Conservation (phyloP, 805 yeast genomes). For the Saccharomycopsis javanensis region DNA sequence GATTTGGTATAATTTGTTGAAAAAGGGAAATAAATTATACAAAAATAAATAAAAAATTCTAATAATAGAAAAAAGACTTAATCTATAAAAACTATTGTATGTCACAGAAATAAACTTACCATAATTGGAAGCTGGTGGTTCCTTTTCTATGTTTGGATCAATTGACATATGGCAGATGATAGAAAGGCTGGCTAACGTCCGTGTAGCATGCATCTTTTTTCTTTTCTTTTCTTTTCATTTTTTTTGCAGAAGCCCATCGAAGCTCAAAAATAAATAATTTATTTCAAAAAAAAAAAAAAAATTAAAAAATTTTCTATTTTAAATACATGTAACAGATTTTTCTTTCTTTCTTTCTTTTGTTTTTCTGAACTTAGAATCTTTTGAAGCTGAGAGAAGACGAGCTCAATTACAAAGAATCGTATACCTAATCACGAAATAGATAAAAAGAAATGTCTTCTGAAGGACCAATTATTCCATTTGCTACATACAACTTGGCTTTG, state of each 20-base stretch:
- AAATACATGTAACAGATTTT: no score
- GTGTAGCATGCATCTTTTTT: background rate
- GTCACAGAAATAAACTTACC: no score
- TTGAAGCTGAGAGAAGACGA: background rate
- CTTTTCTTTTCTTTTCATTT: slow-evolving; percentile 4
- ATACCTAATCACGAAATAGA: background rate
- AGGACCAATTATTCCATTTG: slow-evolving; percentile 59
- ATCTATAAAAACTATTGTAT: no score
- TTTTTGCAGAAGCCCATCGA: background rate
- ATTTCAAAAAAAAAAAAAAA: background rate
- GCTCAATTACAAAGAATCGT: background rate
- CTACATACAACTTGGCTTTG: slow-evolving; percentile 77
- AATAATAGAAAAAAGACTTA: no score
- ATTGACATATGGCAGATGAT: background rate
- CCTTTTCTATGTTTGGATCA: no score
- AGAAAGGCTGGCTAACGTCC: background rate
- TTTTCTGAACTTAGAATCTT: background rate
- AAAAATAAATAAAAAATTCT: no score
- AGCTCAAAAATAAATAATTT: background rate
- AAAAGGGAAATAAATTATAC: no score
- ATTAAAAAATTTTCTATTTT: background rate
- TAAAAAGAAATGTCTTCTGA: slow-evolving; percentile 37
- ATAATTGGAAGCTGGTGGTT: no score
- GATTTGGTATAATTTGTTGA: background rate
- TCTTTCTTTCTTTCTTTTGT: background rate